Conservation (phyloP, 2,329 filamentous ascomycete genomes). For the Sporothrix mexicana region DNA sequence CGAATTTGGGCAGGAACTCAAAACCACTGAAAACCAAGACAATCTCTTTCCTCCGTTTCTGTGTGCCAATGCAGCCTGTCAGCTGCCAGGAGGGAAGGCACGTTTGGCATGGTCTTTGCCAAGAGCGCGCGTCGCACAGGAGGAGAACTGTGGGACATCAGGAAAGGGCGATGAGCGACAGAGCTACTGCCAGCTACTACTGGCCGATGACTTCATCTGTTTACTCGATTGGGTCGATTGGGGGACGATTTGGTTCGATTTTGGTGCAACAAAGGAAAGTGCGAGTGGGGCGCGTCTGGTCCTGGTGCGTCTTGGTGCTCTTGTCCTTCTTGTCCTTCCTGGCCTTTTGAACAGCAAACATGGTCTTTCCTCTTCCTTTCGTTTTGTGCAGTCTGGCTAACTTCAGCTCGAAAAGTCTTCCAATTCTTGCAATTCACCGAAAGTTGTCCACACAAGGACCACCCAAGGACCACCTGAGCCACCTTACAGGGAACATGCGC, state of each 20-base stretch:
- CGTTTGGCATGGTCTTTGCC: neutral
- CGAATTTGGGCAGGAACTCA: neutral
- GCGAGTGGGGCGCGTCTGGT: neutral
- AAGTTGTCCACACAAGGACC: neutral
- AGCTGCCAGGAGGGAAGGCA: conserved; percentile 27
- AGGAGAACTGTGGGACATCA: neutral
- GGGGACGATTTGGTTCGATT: neutral
- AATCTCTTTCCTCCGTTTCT: neutral
- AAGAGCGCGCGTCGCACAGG: neutral
- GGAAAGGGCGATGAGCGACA: conserved; percentile 1
- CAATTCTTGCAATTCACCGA: neutral
- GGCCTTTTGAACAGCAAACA: neutral
- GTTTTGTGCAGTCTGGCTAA: neutral
- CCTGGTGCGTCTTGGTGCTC: neutral
- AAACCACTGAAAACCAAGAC: conserved; percentile 7
- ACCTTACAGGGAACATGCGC: too few species aligned
- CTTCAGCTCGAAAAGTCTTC: conserved; percentile 1
- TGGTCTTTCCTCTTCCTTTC: neutral
- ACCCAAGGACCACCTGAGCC: too few species aligned
- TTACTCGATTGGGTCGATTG: conserved; percentile 7
- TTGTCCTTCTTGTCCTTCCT: neutral
- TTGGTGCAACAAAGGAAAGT: conserved; percentile 22
- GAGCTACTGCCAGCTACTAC: neutral
- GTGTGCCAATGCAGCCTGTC: conserved; percentile 20
- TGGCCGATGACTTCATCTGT: conserved; percentile 29